Conservation (phyloP, 345 rosid species). For the Crucihimalaya himalaica region DNA sequence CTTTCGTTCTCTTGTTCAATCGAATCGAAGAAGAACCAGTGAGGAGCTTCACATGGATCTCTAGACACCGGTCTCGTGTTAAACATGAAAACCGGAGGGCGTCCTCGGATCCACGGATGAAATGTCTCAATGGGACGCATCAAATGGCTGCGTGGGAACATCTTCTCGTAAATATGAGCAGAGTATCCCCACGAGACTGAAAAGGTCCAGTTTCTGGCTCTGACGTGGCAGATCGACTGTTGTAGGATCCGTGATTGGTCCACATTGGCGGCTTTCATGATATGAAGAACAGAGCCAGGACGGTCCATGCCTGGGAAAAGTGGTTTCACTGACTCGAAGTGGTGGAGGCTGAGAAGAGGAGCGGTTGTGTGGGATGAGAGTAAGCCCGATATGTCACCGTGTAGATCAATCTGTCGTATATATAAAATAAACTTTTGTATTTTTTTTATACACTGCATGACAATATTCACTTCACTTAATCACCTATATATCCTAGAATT, state of each 20-base stretch:
- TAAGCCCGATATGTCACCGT: constrained; percentile 56
- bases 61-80: constrained; percentile 39
- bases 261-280: constrained; percentile 54
- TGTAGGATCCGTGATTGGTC: constrained; percentile 62
- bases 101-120: constrained; percentile 40
- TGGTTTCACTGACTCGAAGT: constrained; percentile 48
- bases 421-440: not conserved
- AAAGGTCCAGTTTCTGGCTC: constrained; percentile 54
- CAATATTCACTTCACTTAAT: too few relatives aligned
- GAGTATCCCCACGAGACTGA: constrained; percentile 74
- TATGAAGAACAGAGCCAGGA: constrained; percentile 46
- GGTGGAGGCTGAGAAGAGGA: constrained; percentile 62
- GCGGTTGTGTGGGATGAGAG: constrained; percentile 61
- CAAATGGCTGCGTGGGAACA: constrained; percentile 50
- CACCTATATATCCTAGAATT: too few relatives aligned
- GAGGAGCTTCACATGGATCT: constrained; percentile 65
- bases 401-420: constrained; percentile 56
- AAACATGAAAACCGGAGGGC: constrained; percentile 52
- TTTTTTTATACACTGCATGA: too few relatives aligned
- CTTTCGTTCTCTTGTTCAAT: constrained; percentile 6
- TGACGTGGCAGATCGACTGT: constrained; percentile 60
- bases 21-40: constrained; percentile 61
- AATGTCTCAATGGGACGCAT: constrained; percentile 57
- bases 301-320: constrained; percentile 56
- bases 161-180: constrained; percentile 49